Conservation (phyloP, 75 land plant species). For the Chamaecyparis obtusa region DNA sequence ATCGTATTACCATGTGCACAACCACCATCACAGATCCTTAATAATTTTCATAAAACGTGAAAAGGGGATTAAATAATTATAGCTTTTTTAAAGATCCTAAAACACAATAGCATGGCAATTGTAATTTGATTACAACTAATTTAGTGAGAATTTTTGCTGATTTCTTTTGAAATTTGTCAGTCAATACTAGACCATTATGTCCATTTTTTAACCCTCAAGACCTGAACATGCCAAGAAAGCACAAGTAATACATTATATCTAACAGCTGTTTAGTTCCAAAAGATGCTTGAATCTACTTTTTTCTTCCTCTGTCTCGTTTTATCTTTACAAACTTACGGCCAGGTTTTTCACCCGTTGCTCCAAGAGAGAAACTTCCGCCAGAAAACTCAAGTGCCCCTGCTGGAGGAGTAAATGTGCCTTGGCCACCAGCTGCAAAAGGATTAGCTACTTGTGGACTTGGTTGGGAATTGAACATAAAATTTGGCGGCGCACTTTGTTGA, state of each 20-base stretch:
- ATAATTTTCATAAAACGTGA: neutral
- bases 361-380: conserved; percentile 9
- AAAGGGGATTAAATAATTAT: neutral
- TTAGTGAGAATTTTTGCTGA: neutral
- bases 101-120: neutral
- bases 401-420: neutral
- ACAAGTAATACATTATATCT: neutral
- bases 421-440: conserved; percentile 7
- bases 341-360: neutral
- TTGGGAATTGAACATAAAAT: conserved; percentile 9
- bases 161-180: neutral
- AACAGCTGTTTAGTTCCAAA: neutral
- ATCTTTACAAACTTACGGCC: conserved; percentile 1
- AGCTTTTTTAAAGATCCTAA: too few relatives aligned
- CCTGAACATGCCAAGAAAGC: neutral
- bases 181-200: neutral
- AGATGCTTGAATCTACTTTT: conserved; percentile 6
- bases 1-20: too few relatives aligned
- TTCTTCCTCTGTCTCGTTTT: conserved; percentile 8
- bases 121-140: neutral
- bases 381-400: conserved; percentile 11
- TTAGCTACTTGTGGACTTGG: neutral
- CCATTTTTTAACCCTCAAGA: neutral
- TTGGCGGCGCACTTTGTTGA: neutral
- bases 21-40: neutral